Evolutionary conservation across 306 rosid genomes (phyloP).

Genomic region (Quercus ilex): DNA sequence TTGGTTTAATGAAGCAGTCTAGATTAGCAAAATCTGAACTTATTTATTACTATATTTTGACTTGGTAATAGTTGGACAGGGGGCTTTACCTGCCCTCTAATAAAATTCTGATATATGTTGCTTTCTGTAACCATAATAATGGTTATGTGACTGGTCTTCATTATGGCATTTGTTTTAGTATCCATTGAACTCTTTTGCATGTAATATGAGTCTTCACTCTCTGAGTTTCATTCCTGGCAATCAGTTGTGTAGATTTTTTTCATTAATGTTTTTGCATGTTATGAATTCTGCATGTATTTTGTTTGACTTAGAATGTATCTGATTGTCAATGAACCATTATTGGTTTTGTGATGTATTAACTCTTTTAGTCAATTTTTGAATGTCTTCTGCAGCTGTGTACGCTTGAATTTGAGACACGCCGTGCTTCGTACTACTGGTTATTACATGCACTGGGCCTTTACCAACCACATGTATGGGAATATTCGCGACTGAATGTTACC

Average conservation of each 20-base stretch:
- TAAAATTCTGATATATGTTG: background rate
- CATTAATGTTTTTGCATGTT: background rate
- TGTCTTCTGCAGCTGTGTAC: constrained; percentile 71
- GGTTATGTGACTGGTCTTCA: background rate
- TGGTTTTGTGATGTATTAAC: background rate
- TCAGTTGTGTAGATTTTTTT: background rate
- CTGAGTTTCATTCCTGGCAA: background rate
- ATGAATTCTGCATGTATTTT: background rate
- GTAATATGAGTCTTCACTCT: background rate
- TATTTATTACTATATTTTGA: background rate
- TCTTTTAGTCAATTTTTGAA: constrained; percentile 9
- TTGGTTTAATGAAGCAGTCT: background rate
- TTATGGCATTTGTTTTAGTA: background rate
- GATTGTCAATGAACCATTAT: background rate
- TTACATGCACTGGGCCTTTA: constrained; percentile 69
- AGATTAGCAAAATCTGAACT: background rate
- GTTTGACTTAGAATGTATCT: background rate
- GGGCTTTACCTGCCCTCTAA: background rate
- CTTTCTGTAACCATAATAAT: background rate
- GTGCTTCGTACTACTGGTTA: constrained; percentile 96
- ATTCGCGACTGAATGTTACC: constrained; percentile 88
- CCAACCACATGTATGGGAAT: constrained; percentile 97
- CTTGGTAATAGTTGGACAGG: background rate
- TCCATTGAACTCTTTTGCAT: background rate
- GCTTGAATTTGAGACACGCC: constrained; percentile 97